These are phyloP conservation scores for Metschnikowia lachancei DNA, from an alignment of 805 yeast genomes.

Conservation along the genomic window DNA sequence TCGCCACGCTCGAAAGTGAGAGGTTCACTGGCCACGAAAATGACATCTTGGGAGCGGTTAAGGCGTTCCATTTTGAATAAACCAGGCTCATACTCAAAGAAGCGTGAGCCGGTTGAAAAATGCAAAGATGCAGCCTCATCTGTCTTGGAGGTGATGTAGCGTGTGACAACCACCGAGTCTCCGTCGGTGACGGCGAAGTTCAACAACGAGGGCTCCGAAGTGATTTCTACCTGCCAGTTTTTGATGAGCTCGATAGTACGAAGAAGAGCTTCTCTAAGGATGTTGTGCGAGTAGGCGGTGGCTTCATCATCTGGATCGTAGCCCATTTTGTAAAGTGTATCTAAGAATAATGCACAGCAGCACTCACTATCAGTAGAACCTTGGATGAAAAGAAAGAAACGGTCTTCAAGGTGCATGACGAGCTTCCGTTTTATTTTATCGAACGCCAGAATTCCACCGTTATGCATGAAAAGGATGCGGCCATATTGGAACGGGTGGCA, in stretches of 20 bases:
- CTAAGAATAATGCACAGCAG: conserved; percentile 84
- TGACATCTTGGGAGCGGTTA: conserved; percentile 88
- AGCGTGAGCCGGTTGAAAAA: conserved; percentile 89
- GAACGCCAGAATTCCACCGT: conserved; percentile 84
- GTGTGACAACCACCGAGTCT: conserved; percentile 73
- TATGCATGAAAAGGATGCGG: conserved; percentile 93
- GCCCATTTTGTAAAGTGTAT: conserved; percentile 73
- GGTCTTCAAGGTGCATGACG: conserved; percentile 71
- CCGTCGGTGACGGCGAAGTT: conserved; percentile 98
- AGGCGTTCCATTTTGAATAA: conserved; percentile 91
- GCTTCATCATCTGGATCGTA: conserved; percentile 53
- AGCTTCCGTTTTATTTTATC: conserved; percentile 67
- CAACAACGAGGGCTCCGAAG: conserved; percentile 68
- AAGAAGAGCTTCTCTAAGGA: conserved; percentile 65
- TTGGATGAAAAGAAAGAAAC: conserved; percentile 75
- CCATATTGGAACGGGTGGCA: conserved; percentile 95
- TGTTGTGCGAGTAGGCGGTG: conserved; percentile 46
- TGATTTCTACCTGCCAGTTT: conserved; percentile 70
- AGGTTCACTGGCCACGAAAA: conserved; percentile 97
- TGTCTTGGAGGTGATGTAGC: conserved; percentile 83
- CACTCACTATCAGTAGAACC: conserved; percentile 97
- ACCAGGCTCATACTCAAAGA: conserved; percentile 87
- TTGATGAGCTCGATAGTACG: conserved; percentile 73
- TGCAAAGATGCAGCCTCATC: conserved; percentile 97
- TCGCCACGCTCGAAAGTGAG: conserved; percentile 94